Evolutionary conservation across 352 stramenopile genomes (phyloP), one percentile per base, ranked within the genome.

Genomic region (Pythium guiyangense): DNA sequence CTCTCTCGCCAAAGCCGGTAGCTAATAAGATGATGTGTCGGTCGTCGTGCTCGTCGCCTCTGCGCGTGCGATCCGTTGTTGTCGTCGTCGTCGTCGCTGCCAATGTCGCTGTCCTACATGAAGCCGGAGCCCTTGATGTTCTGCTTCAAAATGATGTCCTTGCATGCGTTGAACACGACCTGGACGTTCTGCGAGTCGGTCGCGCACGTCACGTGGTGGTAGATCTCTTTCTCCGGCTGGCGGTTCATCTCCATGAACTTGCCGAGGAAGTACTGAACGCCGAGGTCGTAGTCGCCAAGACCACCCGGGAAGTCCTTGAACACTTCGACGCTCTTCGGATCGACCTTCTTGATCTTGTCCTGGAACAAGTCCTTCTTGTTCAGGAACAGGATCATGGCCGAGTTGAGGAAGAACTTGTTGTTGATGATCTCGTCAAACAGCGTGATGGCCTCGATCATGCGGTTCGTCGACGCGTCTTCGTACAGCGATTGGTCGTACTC

Each of bases 351-450:
- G 66, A 98, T 98, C 79, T 98, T 98, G 70, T 98, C 89, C 63
- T 95, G 84, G 65, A 98, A 98, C 40, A 98, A 69, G 76, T 98
- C 96, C 64, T 96, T 96, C 78, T 98, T 98, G 84, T 98, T 98
- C 17, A 98, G 69, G 69, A 98, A 98, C 45, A 98, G 72, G 60
- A 98, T 98, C 74, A 98, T 98, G 42, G 82, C 88, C 18, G 94
- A 97, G 55, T 92, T 85, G 37, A 79, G 62, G 67, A 98, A 98
- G 65, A 96, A 92, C 54, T 92, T 86, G 76, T 97, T 98, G 67
- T 97, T 96, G 50, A 94, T 84, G 63, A 98, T 98, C 64, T 98
- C 93, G 61, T 96, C 75, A 69, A 98, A 99, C 52, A 98, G 74
- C 31, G 91, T 88, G 44, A 98, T 84, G 31, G 91, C 92, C 76